Evolutionary conservation across 2,329 filamentous ascomycete genomes (phyloP).

Genomic region (Aspergillus texensis): DNA sequence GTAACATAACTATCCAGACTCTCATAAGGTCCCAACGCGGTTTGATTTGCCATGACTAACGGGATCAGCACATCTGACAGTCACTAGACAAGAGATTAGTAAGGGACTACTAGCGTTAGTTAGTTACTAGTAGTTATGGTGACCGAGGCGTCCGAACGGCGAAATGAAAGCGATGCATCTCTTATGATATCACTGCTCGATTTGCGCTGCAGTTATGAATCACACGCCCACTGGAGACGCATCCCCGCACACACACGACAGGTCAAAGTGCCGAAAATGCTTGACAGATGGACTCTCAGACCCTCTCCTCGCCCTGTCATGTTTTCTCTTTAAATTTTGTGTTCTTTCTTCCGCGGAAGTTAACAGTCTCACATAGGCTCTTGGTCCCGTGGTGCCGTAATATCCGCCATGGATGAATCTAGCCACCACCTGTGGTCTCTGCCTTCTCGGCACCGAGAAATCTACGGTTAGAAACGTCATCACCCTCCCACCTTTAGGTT

Average conservation of each 20-base stretch:
- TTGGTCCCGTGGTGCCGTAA: slow-evolving; percentile 3
- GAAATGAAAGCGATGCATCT: neutral
- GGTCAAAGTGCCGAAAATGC: slow-evolving; percentile 3
- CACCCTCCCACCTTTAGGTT: neutral
- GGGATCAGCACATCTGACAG: neutral
- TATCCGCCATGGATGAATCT: slow-evolving; percentile 7
- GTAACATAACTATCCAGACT: neutral
- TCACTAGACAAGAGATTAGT: neutral
- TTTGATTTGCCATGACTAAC: neutral
- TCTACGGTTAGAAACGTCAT: neutral
- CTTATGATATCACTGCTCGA: slow-evolving; percentile 12
- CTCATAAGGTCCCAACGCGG: neutral
- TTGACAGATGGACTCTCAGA: slow-evolving; percentile 1
- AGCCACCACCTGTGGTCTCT: neutral
- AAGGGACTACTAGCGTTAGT: neutral
- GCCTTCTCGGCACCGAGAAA: slow-evolving; percentile 3
- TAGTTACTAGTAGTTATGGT: neutral
- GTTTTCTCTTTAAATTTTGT: neutral
- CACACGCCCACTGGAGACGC: neutral
- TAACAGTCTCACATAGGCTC: neutral
- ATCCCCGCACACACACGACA: slow-evolving; percentile 9
- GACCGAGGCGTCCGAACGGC: neutral
- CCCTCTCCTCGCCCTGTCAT: neutral
- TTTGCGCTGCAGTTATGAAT: neutral
- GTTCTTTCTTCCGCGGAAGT: neutral